Conservation (phyloP, 2,329 filamentous ascomycete genomes). For the Scopulariopsis brevicaulis region DNA sequence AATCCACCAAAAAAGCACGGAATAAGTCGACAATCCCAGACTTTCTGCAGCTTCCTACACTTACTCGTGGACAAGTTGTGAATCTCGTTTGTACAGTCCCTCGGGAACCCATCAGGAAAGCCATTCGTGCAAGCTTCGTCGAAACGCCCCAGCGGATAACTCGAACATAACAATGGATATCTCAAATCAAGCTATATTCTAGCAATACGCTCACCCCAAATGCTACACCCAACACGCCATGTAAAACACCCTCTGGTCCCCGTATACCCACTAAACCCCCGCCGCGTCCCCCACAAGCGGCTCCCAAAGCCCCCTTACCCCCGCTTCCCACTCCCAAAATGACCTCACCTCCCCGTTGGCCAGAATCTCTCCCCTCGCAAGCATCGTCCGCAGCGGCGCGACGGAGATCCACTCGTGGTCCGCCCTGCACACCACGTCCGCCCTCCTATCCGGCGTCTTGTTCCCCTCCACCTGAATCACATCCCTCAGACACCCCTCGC, state of each 20-base stretch:
- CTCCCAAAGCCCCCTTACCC: slow-evolving; percentile 11
- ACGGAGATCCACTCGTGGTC: slow-evolving; percentile 27
- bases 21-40: no score
- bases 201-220: neutral
- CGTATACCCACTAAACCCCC: neutral
- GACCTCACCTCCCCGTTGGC: slow-evolving; percentile 16
- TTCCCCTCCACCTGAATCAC: slow-evolving; percentile 15
- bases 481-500: slow-evolving; percentile 18
- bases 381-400: slow-evolving; percentile 18
- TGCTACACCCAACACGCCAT: neutral
- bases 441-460: slow-evolving; percentile 15
- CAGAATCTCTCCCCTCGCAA: slow-evolving; percentile 27
- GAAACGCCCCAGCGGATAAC: no score
- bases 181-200: no score
- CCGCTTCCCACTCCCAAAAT: slow-evolving; percentile 23
- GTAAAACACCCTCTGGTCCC: neutral
- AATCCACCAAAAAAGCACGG: no score
- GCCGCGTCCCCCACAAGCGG: neutral
- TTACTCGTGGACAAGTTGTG: no score
- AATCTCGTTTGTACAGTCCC: no score
- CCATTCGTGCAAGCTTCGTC: no score
- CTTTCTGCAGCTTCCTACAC: no score
- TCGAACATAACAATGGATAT: no score
- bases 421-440: slow-evolving; percentile 19
- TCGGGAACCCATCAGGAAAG: no score